Conservation (phyloP, 768 basidiomycete species). For the Obba rivulosa region DNA sequence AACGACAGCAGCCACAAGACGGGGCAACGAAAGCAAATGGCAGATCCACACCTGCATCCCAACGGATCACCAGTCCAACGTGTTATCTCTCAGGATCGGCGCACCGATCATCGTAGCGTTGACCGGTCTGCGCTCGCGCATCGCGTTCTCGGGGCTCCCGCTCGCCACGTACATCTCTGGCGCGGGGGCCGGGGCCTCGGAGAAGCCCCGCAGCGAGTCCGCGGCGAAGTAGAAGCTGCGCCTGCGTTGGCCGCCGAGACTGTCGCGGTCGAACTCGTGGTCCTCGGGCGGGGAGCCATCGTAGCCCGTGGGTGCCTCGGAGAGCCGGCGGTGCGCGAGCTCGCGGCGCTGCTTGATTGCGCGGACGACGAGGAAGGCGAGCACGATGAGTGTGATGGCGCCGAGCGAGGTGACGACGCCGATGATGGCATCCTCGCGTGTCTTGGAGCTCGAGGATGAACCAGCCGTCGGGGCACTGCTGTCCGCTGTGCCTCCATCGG, state of each 20-base stretch:
- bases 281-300: slow-evolving; percentile 53
- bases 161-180: slow-evolving; percentile 16
- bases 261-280: slow-evolving; percentile 75
- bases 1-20: no score
- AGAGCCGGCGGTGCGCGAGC: slow-evolving; percentile 66
- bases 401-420: slow-evolving; percentile 85
- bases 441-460: slow-evolving; percentile 30
- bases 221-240: slow-evolving; percentile 86
- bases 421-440: slow-evolving; percentile 81
- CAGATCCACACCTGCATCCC: background rate
- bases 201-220: slow-evolving; percentile 66
- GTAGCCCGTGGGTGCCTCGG: slow-evolving; percentile 38
- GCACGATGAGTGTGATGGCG: slow-evolving; percentile 65
- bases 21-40: no score
- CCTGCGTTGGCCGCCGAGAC: slow-evolving; percentile 64
- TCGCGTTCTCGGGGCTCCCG: slow-evolving; percentile 27
- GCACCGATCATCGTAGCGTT: slow-evolving; percentile 63
- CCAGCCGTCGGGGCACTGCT: slow-evolving; percentile 15
- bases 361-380: slow-evolving; percentile 67
- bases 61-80: slow-evolving; percentile 66
- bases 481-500: slow-evolving; percentile 17
- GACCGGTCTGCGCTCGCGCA: slow-evolving; percentile 57
- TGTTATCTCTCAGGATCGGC: slow-evolving; percentile 75
- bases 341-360: slow-evolving; percentile 63
- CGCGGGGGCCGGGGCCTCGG: slow-evolving; percentile 23